These are phyloP conservation scores for Fusarium humuli DNA, from an alignment of 2,329 filamentous ascomycete genomes.

Conservation along the genomic window DNA sequence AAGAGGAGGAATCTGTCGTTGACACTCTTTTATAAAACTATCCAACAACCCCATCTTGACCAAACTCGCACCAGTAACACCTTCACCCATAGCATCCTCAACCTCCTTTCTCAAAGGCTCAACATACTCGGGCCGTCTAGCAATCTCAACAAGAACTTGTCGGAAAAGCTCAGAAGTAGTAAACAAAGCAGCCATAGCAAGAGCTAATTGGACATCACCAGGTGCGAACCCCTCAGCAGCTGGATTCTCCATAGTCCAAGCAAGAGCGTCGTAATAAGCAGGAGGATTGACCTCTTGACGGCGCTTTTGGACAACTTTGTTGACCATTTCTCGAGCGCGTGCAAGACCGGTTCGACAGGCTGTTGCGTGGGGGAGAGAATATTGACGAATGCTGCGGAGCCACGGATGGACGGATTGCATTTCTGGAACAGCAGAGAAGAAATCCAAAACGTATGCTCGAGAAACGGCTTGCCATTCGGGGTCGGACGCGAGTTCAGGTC, in stretches of 20 bases:
- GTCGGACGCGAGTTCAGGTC: background rate
- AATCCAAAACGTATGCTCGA: background rate
- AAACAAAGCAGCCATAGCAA: conserved; percentile 1
- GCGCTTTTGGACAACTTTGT: background rate
- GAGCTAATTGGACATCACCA: background rate
- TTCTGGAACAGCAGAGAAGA: background rate
- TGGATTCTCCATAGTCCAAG: background rate
- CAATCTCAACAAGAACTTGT: background rate
- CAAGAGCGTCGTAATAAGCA: background rate
- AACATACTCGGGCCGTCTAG: background rate
- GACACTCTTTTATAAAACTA: conserved; percentile 1
- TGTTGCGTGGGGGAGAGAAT: background rate
- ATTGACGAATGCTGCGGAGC: background rate
- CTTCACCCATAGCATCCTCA: background rate
- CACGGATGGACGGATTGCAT: background rate
- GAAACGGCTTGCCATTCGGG: background rate
- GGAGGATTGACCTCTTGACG: fast-evolving
- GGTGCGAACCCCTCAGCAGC: background rate
- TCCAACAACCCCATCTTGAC: conserved; percentile 1
- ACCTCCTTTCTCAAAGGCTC: background rate
- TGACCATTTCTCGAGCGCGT: background rate
- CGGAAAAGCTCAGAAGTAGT: background rate
- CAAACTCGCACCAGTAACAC: background rate
- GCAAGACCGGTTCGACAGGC: background rate
- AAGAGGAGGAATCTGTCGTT: background rate